A percentile compares a stretch with the other conserved stretches of the same genome.
Conservation (phyloP, 352 stramenopile species). For the Phytophthora podocarpi region DNA sequence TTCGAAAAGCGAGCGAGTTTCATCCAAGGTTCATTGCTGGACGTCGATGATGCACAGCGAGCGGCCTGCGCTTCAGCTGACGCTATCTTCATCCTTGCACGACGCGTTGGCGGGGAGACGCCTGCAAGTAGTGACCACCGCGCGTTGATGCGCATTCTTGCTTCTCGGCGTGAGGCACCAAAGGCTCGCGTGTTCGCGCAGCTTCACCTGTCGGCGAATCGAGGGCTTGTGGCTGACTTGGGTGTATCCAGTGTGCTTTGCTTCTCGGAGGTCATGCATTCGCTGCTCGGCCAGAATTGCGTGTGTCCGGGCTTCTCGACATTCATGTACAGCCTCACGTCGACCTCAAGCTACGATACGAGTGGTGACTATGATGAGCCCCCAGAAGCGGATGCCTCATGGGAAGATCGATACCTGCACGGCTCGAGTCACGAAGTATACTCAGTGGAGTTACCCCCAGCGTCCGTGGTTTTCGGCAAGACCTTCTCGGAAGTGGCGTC, state of each 20-base stretch:
- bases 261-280: constrained; percentile 84
- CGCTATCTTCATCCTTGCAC: constrained; percentile 78
- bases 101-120: constrained; percentile 64
- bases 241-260: constrained; percentile 76
- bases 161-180: constrained; percentile 66
- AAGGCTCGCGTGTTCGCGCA: constrained; percentile 57
- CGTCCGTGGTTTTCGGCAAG: constrained; percentile 56
- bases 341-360: constrained; percentile 62
- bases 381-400: constrained; percentile 41
- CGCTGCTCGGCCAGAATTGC: constrained; percentile 80
- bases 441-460: constrained; percentile 62
- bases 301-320: constrained; percentile 87
- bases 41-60: constrained; percentile 75
- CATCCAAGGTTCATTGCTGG: constrained; percentile 78
- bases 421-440: constrained; percentile 83
- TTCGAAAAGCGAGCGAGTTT: constrained; percentile 83
- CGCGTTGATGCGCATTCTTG: constrained; percentile 76
- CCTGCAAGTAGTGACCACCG: constrained; percentile 71
- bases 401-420: constrained; percentile 74
- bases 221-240: constrained; percentile 66
- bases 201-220: constrained; percentile 78
- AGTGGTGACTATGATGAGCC: constrained; percentile 34
- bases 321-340: constrained; percentile 87
- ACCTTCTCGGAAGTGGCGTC: constrained; percentile 81
- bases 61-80: constrained; percentile 62